Conservation (phyloP, 1,284 basidiomycete species). For the Lentinus polychrous region DNA sequence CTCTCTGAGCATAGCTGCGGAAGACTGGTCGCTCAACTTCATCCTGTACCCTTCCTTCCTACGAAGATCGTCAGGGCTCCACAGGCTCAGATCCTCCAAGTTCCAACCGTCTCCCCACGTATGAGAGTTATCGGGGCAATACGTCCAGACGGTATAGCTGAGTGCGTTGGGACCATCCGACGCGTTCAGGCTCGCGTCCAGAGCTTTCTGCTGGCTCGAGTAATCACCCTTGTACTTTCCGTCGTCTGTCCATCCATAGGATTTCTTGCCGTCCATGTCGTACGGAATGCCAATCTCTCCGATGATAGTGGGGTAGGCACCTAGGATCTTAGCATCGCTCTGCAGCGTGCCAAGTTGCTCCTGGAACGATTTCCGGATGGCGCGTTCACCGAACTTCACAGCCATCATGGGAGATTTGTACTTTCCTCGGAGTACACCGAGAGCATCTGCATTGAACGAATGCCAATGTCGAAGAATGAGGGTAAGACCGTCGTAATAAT, state of each 20-base stretch:
- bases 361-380: conserved; percentile 79
- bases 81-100: conserved; percentile 89
- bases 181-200: conserved; percentile 90
- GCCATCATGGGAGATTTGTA: conserved; percentile 68
- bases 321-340: conserved; percentile 61
- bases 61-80: conserved; percentile 73
- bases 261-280: conserved; percentile 80
- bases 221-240: conserved; percentile 80
- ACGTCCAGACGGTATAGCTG: conserved; percentile 90
- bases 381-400: conserved; percentile 72
- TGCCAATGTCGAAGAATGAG: conserved; percentile 86
- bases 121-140: conserved; percentile 75
- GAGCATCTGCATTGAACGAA: conserved; percentile 95
- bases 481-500: conserved; percentile 94
- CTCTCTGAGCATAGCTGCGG: conserved; percentile 24
- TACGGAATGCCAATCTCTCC: conserved; percentile 96
- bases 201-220: conserved; percentile 72
- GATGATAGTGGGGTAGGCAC: conserved; percentile 85
- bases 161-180: conserved; percentile 80
- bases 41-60: conserved; percentile 22
- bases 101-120: conserved; percentile 97
- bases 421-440: conserved; percentile 85
- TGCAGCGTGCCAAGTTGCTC: conserved; percentile 82
- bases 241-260: conserved; percentile 78
- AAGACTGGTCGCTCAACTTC: conserved; percentile 24